Percentiles rank a stretch among this genome's conserved stretches.
These are phyloP conservation scores for Rhinocladiella similis DNA, from an alignment of 2,329 filamentous ascomycete genomes.

Conservation along the genomic window DNA sequence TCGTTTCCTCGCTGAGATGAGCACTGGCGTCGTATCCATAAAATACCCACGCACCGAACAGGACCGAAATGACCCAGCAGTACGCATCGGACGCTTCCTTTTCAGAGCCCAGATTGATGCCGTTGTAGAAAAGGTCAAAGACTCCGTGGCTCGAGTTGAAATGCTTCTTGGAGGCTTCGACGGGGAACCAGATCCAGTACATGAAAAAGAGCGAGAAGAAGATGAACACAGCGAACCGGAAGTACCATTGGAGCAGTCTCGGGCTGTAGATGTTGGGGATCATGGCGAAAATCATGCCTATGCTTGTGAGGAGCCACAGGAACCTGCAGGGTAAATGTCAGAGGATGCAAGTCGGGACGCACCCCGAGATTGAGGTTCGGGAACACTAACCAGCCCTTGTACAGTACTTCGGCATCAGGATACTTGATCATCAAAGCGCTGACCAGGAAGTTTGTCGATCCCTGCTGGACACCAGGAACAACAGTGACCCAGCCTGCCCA, in stretches of 20 bases:
- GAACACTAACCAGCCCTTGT: constrained; percentile 34
- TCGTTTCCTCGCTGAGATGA: constrained; percentile 42
- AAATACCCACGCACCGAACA: constrained; percentile 41
- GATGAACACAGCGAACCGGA: constrained; percentile 40
- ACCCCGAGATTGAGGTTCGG: too few species aligned
- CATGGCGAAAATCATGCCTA: constrained; percentile 41
- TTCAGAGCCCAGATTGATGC: constrained; percentile 37
- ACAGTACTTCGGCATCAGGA: constrained; percentile 35
- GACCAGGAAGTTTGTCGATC: constrained; percentile 43
- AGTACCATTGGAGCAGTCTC: constrained; percentile 37
- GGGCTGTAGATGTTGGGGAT: constrained; percentile 39
- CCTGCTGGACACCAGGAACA: constrained; percentile 44
- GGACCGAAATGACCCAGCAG: constrained; percentile 38
- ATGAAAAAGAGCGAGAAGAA: constrained; percentile 39
- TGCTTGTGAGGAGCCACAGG: constrained; percentile 37
- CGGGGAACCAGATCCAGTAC: constrained; percentile 44
- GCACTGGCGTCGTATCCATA: constrained; percentile 35
- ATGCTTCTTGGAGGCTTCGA: constrained; percentile 34
- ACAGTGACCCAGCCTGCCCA: constrained; percentile 39
- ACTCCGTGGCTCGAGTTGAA: constrained; percentile 38
- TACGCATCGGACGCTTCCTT: constrained; percentile 40
- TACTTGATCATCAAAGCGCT: constrained; percentile 41
- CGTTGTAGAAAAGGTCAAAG: constrained; percentile 41
- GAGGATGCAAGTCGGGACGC: too few species aligned
- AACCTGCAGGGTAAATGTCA: constrained; percentile 22